Conservation (phyloP, 805 yeast species). For the Priceomyces melissophilus region DNA sequence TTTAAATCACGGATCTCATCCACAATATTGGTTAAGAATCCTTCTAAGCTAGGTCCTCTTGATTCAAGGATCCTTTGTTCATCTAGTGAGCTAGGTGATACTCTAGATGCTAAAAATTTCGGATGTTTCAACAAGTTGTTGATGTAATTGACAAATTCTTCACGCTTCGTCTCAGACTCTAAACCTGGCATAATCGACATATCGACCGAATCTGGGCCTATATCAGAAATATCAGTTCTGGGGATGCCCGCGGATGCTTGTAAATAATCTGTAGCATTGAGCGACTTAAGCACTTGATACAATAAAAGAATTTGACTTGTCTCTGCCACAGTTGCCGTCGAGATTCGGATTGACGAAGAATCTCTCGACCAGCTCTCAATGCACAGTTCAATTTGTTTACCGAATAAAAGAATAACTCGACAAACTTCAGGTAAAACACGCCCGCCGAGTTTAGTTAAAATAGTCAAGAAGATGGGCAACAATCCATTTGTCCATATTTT, state of each 20-base stretch:
- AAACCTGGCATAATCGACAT: slow-evolving; percentile 52
- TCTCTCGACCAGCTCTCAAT: slow-evolving; percentile 67
- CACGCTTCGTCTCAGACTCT: slow-evolving; percentile 55
- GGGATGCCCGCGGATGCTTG: slow-evolving; percentile 9
- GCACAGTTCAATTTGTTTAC: slow-evolving; percentile 61
- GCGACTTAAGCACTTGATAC: slow-evolving; percentile 51
- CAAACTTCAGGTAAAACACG: slow-evolving; percentile 62
- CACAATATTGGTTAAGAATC: slow-evolving; percentile 29
- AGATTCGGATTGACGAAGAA: slow-evolving; percentile 38
- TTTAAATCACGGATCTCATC: slow-evolving; percentile 36
- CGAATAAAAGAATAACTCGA: slow-evolving; percentile 58
- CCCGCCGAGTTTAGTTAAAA: slow-evolving; percentile 62
- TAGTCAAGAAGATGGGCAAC: slow-evolving; percentile 59
- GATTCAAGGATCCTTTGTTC: slow-evolving; percentile 58
- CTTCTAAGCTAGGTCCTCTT: slow-evolving; percentile 29
- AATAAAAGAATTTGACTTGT: slow-evolving; percentile 61
- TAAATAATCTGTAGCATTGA: slow-evolving; percentile 52
- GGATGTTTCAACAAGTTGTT: slow-evolving; percentile 83
- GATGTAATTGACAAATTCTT: slow-evolving; percentile 57
- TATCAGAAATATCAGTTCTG: slow-evolving; percentile 7
- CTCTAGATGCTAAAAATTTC: slow-evolving; percentile 69
- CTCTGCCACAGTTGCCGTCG: slow-evolving; percentile 36
- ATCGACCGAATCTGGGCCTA: slow-evolving; percentile 13
- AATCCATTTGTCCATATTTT: slow-evolving; percentile 85
- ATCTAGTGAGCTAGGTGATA: slow-evolving; percentile 59